Conservation (phyloP, 2,329 filamentous ascomycete genomes). For the Cordyceps cateniannulata region DNA sequence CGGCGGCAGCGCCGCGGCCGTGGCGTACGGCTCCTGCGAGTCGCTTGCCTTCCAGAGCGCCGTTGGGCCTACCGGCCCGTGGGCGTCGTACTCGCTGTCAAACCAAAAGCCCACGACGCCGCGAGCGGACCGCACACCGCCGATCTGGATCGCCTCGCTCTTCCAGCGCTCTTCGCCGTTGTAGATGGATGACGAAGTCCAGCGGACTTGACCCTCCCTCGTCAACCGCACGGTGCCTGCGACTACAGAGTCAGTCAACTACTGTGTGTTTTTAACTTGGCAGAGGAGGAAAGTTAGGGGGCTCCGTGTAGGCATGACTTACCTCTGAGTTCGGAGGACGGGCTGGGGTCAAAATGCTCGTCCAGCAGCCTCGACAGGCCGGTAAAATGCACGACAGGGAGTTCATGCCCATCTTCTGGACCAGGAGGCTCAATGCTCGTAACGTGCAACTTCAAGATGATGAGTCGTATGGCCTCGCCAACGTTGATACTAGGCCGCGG, state of each 20-base stretch:
- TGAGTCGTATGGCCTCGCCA: conserved; percentile 63
- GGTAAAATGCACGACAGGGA: conserved; percentile 62
- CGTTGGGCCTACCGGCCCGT: conserved; percentile 67
- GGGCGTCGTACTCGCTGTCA: conserved; percentile 54
- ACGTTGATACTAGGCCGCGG: conserved; percentile 49
- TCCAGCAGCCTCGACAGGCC: conserved; percentile 58
- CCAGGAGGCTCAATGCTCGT: conserved; percentile 54
- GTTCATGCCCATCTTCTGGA: conserved; percentile 46
- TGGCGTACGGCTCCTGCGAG: conserved; percentile 21
- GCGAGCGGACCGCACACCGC: conserved; percentile 56
- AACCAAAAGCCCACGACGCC: conserved; percentile 40
- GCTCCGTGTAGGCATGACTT: conserved; percentile 17
- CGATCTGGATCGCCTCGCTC: conserved; percentile 71
- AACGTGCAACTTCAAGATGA: conserved; percentile 60
- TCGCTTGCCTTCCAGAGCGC: conserved; percentile 72
- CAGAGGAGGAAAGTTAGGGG: background rate
- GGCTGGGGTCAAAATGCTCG: conserved; percentile 60
- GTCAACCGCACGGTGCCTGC: conserved; percentile 59
- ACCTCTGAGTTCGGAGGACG: conserved; percentile 61
- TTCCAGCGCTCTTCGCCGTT: conserved; percentile 64
- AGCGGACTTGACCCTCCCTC: conserved; percentile 63
- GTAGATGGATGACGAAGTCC: conserved; percentile 62
- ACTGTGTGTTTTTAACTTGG: conserved; percentile 17
- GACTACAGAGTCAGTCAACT: conserved; percentile 17
- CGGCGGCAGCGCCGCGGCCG: conserved; percentile 25